Conservation (phyloP, 1,139 yeast genomes). For the Pichia sp. region DNA sequence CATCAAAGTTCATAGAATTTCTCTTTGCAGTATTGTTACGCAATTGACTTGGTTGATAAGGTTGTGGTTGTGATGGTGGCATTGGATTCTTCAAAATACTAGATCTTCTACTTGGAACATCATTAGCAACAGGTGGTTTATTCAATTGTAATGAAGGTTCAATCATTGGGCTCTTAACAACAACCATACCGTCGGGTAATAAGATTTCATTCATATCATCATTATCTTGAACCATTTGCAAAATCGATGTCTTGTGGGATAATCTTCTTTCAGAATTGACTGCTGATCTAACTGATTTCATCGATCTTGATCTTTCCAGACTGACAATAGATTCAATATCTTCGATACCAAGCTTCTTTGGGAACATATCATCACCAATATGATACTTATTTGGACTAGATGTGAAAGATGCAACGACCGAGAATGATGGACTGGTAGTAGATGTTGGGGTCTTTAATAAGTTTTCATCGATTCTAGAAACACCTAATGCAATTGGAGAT, state of each 20-base stretch:
- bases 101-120: slow-evolving; percentile 13
- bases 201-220: slow-evolving; percentile 37
- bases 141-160: slow-evolving; percentile 13
- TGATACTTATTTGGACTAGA: slow-evolving; percentile 26
- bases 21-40: slow-evolving; percentile 1
- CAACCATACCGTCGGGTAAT: slow-evolving; percentile 44
- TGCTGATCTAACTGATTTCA: slow-evolving; percentile 42
- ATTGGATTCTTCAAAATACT: slow-evolving; percentile 22
- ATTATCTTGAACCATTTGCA: slow-evolving; percentile 16
- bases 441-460: slow-evolving; percentile 13
- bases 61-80: neutral
- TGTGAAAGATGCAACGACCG: slow-evolving; percentile 18
- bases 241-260: slow-evolving; percentile 16
- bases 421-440: slow-evolving; percentile 10
- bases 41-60: neutral
- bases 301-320: slow-evolving; percentile 66
- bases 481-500: slow-evolving; percentile 1
- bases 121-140: neutral
- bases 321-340: slow-evolving; percentile 77
- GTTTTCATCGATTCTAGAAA: slow-evolving; percentile 1
- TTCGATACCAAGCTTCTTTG: slow-evolving; percentile 60
- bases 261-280: slow-evolving; percentile 4
- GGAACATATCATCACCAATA: slow-evolving; percentile 67
- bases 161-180: slow-evolving; percentile 24
- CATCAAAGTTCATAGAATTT: slow-evolving; percentile 7